These are phyloP conservation scores for Diaporthe sp. DNA, from an alignment of 2,329 filamentous ascomycete genomes.

Conservation along the genomic window DNA sequence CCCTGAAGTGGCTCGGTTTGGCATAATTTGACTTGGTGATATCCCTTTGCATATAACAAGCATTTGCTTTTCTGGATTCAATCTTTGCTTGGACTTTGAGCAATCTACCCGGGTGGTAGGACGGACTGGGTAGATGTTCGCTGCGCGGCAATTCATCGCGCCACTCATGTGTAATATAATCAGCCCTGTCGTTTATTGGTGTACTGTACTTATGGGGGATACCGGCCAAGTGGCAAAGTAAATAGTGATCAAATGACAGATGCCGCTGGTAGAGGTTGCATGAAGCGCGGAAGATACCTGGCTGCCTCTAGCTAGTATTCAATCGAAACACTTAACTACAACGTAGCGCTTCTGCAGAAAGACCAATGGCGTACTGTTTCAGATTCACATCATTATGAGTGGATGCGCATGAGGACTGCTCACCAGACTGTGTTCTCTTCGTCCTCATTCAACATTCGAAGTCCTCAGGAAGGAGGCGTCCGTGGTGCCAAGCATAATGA, in stretches of 20 bases:
- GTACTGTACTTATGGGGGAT: not conserved
- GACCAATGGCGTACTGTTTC: not conserved
- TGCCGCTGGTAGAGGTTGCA: no score
- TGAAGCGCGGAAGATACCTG: no score
- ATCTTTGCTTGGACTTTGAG: not conserved
- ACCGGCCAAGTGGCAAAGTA: not conserved
- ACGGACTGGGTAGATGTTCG: not conserved
- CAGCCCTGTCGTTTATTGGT: not conserved
- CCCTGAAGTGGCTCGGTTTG: slow-evolving; percentile 55
- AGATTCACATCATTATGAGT: not conserved
- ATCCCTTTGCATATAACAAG: not conserved
- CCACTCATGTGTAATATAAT: not conserved
- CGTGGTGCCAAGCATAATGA: not conserved
- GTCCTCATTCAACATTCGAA: not conserved
- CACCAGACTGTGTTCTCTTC: not conserved
- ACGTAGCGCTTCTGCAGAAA: not conserved
- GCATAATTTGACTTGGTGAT: slow-evolving; percentile 24
- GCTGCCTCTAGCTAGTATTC: not conserved
- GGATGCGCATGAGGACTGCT: not conserved
- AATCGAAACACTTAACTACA: not conserved
- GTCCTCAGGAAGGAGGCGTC: not conserved
- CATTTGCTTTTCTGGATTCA: not conserved
- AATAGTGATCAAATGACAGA: not conserved
- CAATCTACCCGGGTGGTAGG: no score
- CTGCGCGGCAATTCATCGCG: no score